These are phyloP conservation scores for Trichoderma harzianum DNA, from an alignment of 2,329 filamentous ascomycete species.

Conservation along the genomic window DNA sequence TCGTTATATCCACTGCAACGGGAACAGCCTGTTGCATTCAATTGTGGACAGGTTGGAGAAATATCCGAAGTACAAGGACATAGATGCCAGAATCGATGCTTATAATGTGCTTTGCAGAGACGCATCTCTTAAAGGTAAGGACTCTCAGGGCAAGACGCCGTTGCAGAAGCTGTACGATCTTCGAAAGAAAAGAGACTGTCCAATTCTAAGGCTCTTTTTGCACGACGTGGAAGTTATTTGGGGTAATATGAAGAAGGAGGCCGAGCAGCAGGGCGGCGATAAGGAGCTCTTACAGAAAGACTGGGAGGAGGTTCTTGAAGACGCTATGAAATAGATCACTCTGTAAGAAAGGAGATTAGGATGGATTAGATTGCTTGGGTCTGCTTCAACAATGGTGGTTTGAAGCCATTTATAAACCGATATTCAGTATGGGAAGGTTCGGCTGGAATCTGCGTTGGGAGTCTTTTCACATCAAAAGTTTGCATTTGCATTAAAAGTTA, in stretches of 20 bases:
- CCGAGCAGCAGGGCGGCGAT: not conserved
- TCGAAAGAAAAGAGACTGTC: not conserved
- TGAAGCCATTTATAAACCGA: not conserved
- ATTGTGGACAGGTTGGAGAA: conserved; percentile 8
- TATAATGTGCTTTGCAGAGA: not conserved
- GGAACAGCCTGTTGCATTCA: conserved; percentile 8
- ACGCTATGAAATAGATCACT: not conserved
- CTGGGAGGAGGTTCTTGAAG: not conserved
- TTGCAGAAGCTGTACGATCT: not conserved
- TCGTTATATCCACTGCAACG: not conserved
- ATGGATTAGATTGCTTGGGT: not conserved
- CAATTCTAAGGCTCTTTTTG: not conserved
- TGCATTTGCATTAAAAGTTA: not conserved
- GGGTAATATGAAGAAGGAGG: not conserved
- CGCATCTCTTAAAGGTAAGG: not conserved
- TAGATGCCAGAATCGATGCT: not conserved
- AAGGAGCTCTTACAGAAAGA: not conserved
- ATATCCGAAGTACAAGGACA: not conserved
- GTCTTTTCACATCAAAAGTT: not conserved
- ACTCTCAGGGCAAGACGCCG: not conserved
- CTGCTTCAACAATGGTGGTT: not conserved
- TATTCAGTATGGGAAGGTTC: not conserved
- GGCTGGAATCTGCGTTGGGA: not conserved
- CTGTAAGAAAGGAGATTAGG: not conserved
- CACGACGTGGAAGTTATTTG: not conserved